phyloP scores from a whole-genome alignment of 2,329 filamentous ascomycete species.

The Cytospora leucostoma region DNA sequence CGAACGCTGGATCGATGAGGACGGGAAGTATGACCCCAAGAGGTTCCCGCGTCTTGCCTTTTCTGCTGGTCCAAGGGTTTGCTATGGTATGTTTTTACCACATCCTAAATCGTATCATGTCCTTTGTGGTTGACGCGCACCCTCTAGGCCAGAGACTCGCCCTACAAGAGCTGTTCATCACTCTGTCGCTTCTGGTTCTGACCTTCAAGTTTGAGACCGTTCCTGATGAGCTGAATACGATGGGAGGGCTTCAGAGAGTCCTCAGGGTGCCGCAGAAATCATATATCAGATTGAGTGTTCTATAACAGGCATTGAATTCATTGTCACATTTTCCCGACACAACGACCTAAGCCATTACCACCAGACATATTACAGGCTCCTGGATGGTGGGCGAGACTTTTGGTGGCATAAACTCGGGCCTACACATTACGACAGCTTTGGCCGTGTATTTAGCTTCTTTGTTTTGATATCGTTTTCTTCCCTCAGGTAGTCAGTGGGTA shows the following conservation, averaged over 20 bases:
- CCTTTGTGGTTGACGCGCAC: background rate
- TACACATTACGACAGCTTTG: too few species aligned
- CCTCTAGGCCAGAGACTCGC: background rate
- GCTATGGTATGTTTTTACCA: background rate
- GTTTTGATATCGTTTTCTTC: too few species aligned
- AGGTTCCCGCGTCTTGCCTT: background rate
- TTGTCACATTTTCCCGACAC: too few species aligned
- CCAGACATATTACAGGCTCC: background rate
- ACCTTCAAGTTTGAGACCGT: conserved; percentile 4
- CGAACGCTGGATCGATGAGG: background rate
- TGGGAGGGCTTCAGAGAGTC: background rate
- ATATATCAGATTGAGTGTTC: conserved; percentile 1
- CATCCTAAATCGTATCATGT: background rate
- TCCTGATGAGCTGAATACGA: background rate
- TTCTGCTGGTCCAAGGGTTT: background rate
- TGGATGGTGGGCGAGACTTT: too few species aligned
- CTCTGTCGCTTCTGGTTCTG: background rate
- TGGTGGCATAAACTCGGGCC: too few species aligned
- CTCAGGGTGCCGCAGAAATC: background rate
- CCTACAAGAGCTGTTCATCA: background rate
- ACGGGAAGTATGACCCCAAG: background rate
- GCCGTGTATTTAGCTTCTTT: too few species aligned
- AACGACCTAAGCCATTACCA: background rate
- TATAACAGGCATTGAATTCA: background rate
- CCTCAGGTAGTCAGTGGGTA: too few species aligned